Evolutionary conservation across 257 asterid genomes (phyloP), one percentile per base, ranked within the genome.

Genomic region (Plectranthus barbatus): DNA sequence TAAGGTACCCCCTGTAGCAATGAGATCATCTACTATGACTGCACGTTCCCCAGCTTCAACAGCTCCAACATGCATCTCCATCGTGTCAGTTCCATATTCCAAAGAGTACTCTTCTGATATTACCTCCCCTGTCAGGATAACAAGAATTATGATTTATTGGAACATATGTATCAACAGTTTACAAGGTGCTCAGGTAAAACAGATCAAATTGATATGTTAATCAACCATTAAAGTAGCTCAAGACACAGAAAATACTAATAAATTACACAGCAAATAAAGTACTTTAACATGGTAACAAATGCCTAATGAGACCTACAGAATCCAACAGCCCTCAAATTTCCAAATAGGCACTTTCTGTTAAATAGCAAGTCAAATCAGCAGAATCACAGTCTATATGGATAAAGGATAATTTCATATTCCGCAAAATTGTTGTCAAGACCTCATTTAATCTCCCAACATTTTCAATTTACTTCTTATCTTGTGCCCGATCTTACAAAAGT

Each of bases 61-160:
- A 60, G 96, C 96, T 66, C 96, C 98, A 36, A 91, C 97, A 79
- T 91, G 98, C 98, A 91, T 91, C 83, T 91, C 98, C 19, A 91
- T 83, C 59, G 0, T 78, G 75, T 91, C 98, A 18, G 92, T 88
- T 75, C 98, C 98, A 60, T 91, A 91, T 79, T 86, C 95, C 92
- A 91, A 75, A 6, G 96, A 78, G 76, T 91, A 91, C 77, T 86
- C 98, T 79, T 91, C 96, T 26, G 98, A 88, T 72, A 91, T 91
- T 56, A 91, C 98, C 74, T 84, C 87, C 67, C 96, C 98, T 88
- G 77, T 31, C 11, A 83, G 12, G 47, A 53, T 56, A 48, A 52
- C 13, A 60, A 45, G 47, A 37, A 66, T 60, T 63, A 33, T 19
- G 17, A 19, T 21, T 42, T 41, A 48, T 40, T 41, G 33, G 14